These are phyloP conservation scores for Didymella segeticola DNA, from an alignment of 2,329 filamentous ascomycete genomes.

Conservation along the genomic window DNA sequence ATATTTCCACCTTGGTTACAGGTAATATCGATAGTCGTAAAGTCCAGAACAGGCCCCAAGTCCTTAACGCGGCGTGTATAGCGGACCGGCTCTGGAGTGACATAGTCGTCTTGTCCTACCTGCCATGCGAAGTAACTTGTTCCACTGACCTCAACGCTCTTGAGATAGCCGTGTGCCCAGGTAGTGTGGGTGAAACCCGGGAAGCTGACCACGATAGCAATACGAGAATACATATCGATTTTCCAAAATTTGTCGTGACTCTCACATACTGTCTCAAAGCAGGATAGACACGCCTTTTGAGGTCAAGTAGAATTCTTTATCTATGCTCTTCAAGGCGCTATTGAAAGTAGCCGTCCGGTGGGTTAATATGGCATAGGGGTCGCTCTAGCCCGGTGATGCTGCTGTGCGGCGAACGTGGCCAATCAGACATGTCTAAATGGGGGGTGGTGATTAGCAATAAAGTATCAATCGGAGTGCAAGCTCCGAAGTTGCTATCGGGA, in stretches of 20 bases:
- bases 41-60: constrained; percentile 26
- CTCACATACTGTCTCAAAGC: neutral
- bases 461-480: too few relatives aligned
- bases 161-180: constrained; percentile 22
- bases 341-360: too few relatives aligned
- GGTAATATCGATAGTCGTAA: constrained; percentile 26
- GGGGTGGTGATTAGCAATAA: too few relatives aligned
- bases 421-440: too few relatives aligned
- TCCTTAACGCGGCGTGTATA: constrained; percentile 26
- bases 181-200: neutral
- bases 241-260: neutral
- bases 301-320: too few relatives aligned
- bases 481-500: too few relatives aligned
- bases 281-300: neutral
- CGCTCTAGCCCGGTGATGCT: neutral
- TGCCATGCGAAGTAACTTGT: constrained; percentile 26
- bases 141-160: constrained; percentile 24
- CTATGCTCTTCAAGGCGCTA: too few relatives aligned
- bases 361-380: neutral
- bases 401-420: neutral
- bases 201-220: neutral
- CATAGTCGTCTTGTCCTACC: constrained; percentile 22
- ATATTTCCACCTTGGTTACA: constrained; percentile 35
- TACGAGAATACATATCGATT: neutral
- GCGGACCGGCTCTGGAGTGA: constrained; percentile 23